Conservation (phyloP, 306 rosid species). For the Ochetophila trinervis region DNA sequence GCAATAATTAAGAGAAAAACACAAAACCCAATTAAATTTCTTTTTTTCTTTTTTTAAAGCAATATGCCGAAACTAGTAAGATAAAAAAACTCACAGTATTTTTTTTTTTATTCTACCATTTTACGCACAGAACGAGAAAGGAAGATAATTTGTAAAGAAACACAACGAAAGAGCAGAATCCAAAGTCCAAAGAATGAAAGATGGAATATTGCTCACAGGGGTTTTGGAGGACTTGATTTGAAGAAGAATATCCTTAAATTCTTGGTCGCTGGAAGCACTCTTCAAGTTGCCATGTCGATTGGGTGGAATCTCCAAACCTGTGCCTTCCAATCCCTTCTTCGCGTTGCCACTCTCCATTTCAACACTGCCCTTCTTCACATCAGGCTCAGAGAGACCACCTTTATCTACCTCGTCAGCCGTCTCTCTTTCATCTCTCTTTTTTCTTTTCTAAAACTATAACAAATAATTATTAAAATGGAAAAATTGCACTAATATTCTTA, state of each 20-base stretch:
- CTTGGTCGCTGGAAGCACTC: constrained; percentile 60
- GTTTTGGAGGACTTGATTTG: constrained; percentile 75
- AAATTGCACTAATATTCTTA: no score
- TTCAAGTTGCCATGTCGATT: constrained; percentile 53
- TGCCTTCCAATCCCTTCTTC: constrained; percentile 48
- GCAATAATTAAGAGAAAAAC: constrained; percentile 26
- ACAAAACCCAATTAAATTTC: background rate
- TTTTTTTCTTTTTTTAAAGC: background rate
- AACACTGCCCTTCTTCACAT: no score
- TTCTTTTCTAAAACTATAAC: no score
- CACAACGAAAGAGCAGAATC: background rate
- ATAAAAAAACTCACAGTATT: background rate
- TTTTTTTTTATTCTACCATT: background rate
- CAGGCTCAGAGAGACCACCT: no score
- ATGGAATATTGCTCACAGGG: constrained; percentile 38
- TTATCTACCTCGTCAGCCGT: no score
- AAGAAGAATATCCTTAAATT: constrained; percentile 46
- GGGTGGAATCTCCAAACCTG: constrained; percentile 34
- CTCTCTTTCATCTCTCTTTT: no score
- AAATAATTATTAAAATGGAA: no score
- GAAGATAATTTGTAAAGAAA: background rate
- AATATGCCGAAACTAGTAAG: background rate
- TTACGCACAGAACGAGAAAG: background rate
- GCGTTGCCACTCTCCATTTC: constrained; percentile 15
- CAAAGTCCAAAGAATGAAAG: background rate